Evolutionary conservation across 345 rosid species (phyloP).

Genomic region (Corchorus capsularis): DNA sequence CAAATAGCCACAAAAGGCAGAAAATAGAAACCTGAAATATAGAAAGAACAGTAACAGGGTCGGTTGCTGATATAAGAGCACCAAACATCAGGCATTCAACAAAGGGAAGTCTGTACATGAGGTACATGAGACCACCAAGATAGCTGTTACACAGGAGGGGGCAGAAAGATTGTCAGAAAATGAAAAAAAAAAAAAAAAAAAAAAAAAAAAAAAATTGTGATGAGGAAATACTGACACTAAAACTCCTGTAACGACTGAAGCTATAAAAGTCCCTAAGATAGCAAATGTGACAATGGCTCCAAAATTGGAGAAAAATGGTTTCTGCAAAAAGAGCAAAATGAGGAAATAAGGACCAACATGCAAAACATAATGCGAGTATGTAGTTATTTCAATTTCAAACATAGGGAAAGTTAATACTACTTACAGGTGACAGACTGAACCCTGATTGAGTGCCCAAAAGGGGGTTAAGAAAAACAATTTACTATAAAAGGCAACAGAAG

Average conservation of each 20-base stretch:
- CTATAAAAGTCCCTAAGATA: slow-evolving; percentile 79
- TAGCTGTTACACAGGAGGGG: slow-evolving; percentile 49
- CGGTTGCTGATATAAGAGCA: slow-evolving; percentile 97
- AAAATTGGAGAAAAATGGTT: slow-evolving; percentile 94
- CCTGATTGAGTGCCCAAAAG: slow-evolving; percentile 79
- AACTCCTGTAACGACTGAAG: slow-evolving; percentile 83
- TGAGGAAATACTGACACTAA: slow-evolving; percentile 68
- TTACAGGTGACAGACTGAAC: slow-evolving; percentile 87
- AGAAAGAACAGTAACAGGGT: slow-evolving; percentile 97
- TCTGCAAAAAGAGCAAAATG: slow-evolving; percentile 42
- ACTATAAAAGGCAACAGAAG: background rate
- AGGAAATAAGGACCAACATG: slow-evolving; percentile 12
- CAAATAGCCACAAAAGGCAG: slow-evolving; percentile 2
- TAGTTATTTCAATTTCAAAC: background rate
- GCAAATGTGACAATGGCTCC: slow-evolving; percentile 98
- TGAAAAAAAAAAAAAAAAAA: too few relatives aligned
- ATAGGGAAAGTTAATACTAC: slow-evolving; percentile 33
- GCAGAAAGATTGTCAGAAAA: background rate
- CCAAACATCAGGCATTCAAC: slow-evolving; percentile 99
- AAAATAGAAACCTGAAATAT: slow-evolving; percentile 77
- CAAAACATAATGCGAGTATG: background rate
- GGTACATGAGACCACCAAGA: slow-evolving; percentile 79
- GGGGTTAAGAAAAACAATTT: slow-evolving; percentile 54
- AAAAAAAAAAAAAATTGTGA: background rate
- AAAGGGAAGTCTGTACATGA: slow-evolving; percentile 89